These are phyloP conservation scores for Saprolegnia diclina DNA, from an alignment of 352 stramenopile genomes.

Conservation along the genomic window DNA sequence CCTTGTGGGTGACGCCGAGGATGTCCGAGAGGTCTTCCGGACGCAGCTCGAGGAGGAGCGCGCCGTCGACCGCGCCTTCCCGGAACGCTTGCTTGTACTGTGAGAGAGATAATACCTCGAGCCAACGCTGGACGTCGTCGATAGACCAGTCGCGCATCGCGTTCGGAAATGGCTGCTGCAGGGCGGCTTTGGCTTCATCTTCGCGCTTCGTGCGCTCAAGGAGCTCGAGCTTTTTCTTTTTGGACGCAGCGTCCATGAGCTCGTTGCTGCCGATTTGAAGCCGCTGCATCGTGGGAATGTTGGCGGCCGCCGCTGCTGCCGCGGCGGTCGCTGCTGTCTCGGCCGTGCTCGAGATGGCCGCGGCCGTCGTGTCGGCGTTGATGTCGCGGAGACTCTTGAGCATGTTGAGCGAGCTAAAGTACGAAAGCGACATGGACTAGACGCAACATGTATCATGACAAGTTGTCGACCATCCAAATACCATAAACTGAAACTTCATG, in stretches of 20 bases:
- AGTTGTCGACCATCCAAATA: background rate
- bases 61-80: constrained; percentile 88
- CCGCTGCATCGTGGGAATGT: constrained; percentile 75
- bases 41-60: constrained; percentile 88
- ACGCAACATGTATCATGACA: background rate
- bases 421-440: constrained; percentile 87
- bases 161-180: constrained; percentile 61
- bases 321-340: constrained; percentile 85
- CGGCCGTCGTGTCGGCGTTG: constrained; percentile 88
- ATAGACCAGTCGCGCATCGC: constrained; percentile 81
- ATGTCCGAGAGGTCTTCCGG: constrained; percentile 89
- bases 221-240: constrained; percentile 76
- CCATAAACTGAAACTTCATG: constrained; percentile 97
- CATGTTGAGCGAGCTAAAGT: constrained; percentile 95
- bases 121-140: constrained; percentile 88
- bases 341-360: constrained; percentile 79
- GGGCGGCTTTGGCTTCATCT: constrained; percentile 43
- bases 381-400: constrained; percentile 91
- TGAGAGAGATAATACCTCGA: constrained; percentile 83
- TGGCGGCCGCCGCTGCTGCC: constrained; percentile 77
- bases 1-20: constrained; percentile 85
- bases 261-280: constrained; percentile 59
- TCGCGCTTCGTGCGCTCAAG: constrained; percentile 49
- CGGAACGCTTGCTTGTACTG: constrained; percentile 89
- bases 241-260: constrained; percentile 49